Evolutionary conservation across 352 stramenopile species (phyloP).

Genomic region (Poterioochromonas sp.): DNA sequence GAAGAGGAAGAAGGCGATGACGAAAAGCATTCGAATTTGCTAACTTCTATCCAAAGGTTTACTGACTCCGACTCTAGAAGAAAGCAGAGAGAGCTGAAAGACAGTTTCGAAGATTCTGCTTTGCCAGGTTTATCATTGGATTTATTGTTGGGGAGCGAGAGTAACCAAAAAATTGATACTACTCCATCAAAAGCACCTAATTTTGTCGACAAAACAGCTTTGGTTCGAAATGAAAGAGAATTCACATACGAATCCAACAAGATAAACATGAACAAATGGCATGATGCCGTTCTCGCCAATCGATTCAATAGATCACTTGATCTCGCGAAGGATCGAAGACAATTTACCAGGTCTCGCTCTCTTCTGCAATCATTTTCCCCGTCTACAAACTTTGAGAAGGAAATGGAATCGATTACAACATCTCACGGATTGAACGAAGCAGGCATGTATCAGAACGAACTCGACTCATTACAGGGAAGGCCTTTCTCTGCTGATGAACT

Average conservation of each 20-base stretch:
- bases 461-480: constrained; percentile 57
- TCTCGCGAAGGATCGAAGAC: constrained; percentile 59
- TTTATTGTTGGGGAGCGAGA: constrained; percentile 52
- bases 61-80: constrained; percentile 55
- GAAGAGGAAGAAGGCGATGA: neutral
- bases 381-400: constrained; percentile 74
- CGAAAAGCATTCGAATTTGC: constrained; percentile 34
- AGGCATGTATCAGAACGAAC: constrained; percentile 54
- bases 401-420: constrained; percentile 55
- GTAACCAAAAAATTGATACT: constrained; percentile 52
- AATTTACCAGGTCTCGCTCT: constrained; percentile 59
- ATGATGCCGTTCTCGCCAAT: constrained; percentile 64
- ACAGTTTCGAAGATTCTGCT: constrained; percentile 33
- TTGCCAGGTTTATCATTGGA: no score
- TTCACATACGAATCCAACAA: constrained; percentile 64
- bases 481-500: constrained; percentile 63
- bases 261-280: constrained; percentile 68
- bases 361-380: constrained; percentile 83
- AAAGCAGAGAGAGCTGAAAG: constrained; percentile 43
- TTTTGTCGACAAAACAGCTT: neutral
- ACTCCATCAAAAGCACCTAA: constrained; percentile 51
- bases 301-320: constrained; percentile 67
- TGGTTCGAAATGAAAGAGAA: constrained; percentile 58
- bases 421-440: constrained; percentile 56
- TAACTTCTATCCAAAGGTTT: constrained; percentile 42